Evolutionary conservation across 306 rosid genomes (phyloP).

Genomic region (Prunus mongolica): DNA sequence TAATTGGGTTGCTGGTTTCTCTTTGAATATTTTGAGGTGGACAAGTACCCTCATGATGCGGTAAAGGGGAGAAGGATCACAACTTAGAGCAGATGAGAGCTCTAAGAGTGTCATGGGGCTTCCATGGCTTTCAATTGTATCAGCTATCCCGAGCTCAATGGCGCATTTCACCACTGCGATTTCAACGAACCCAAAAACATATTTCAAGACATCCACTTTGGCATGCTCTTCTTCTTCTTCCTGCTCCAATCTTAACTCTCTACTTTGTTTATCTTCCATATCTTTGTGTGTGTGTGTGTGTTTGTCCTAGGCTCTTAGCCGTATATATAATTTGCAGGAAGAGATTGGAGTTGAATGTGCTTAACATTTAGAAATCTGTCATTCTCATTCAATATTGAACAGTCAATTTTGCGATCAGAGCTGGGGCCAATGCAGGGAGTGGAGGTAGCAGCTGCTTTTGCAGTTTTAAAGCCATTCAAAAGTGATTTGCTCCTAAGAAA

Average conservation of each 20-base stretch:
- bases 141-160: conserved; percentile 61
- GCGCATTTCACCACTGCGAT: conserved; percentile 59
- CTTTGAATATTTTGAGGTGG: conserved; percentile 40
- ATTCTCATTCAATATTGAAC: no score
- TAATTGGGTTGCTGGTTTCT: background rate
- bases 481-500: no score
- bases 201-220: conserved; percentile 30
- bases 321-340: background rate
- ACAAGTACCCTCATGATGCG: conserved; percentile 55
- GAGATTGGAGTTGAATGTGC: background rate
- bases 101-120: conserved; percentile 45
- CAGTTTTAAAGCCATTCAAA: no score
- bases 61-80: conserved; percentile 25
- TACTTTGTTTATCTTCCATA: background rate
- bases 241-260: background rate
- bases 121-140: conserved; percentile 47
- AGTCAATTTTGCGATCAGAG: no score
- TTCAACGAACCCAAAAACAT: conserved; percentile 54
- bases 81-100: conserved; percentile 37
- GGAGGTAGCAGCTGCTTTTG: no score
- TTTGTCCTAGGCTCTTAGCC: background rate
- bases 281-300: background rate
- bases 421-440: no score
- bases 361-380: no score
- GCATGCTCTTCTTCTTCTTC: conserved; percentile 33